Base-by-base conservation (phyloP, 1,139 yeast genomes). In the Lodderomyces margitis region DNA sequence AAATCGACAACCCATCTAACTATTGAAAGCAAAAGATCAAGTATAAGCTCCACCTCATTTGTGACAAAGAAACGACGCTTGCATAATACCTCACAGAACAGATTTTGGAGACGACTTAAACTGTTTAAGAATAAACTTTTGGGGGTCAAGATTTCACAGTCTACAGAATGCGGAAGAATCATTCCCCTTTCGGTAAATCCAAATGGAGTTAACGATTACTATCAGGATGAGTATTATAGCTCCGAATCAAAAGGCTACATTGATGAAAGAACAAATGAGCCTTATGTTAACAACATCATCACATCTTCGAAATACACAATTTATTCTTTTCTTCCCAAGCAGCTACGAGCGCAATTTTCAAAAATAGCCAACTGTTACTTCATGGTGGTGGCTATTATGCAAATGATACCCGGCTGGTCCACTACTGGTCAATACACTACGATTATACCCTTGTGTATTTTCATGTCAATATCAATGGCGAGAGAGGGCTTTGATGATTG, bases 361-460 rank as follows among this genome's bases (percentile, higher is more conserved):
- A 92, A 89, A 59, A 58, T 92, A 37, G 98, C 98, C 14, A 92
- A 92, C 56, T 74, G 92, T 52, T 77, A 89, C 61, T 89, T 92
- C 62, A 64, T 92, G 76, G 73, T 81, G 8, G 94, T 92, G 19
- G 91, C 98, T 2, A 86, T 92, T 46, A 70, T 91, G 74, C 98
- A 92, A 59, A 83, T 91, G 94, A 84, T 92, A 41, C 98, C 98
- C 0, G 81, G 91, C 1, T 92, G 97, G 97, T 88, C 97, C 3
- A 89, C 98, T 3, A 92, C 98, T 0, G 98, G 98, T 46, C 85
- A 88, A n/a, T 88, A 81, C 59, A 92, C 98, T 2, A 92, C 98
- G 2, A 91, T 92, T 52, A 74, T 91, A 31, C 98, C 98, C 1
- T 70, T 92, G 44, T 66, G 84, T 58, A 77, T 92, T 8, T 92